A percentile compares a stretch with the other conserved stretches of the same genome.
These are phyloP conservation scores for Fraxinus latifolia DNA, from an alignment of 305 asterid genomes.

Conservation along the genomic window DNA sequence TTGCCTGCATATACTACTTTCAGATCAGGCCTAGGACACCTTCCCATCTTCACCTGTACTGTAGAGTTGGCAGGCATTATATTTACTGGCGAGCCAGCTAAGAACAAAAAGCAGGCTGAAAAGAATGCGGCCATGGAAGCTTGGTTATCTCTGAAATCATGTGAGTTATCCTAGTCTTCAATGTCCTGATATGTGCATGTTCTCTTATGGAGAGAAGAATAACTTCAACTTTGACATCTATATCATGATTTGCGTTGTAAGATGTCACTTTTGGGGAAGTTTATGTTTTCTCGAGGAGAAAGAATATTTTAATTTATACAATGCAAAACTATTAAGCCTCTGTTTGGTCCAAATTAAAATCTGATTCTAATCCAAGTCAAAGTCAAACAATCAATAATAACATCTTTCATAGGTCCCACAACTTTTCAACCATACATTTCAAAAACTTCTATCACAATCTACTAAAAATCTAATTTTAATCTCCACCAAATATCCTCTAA, in stretches of 20 bases:
- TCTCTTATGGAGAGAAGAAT: constrained; percentile 1
- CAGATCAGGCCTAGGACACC: constrained; percentile 53
- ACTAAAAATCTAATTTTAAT: too few species aligned
- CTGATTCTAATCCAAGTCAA: too few species aligned
- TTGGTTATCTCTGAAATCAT: constrained; percentile 51
- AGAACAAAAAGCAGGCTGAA: constrained; percentile 58
- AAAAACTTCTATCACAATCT: too few species aligned
- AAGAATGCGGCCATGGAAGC: constrained; percentile 62
- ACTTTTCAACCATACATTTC: too few species aligned
- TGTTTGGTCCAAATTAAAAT: too few species aligned
- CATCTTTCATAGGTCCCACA: too few species aligned
- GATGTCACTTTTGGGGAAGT: not conserved
- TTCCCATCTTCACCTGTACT: constrained; percentile 49
- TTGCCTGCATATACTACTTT: constrained; percentile 45
- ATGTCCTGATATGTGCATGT: constrained; percentile 15
- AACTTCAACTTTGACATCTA: not conserved
- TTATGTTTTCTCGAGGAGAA: not conserved
- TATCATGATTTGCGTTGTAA: not conserved
- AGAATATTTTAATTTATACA: not conserved
- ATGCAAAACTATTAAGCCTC: not conserved
- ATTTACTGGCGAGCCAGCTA: constrained; percentile 54
- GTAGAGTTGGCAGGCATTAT: constrained; percentile 51
- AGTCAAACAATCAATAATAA: too few species aligned
- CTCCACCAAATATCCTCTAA: not conserved
- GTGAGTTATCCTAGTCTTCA: constrained; percentile 30